Evolutionary conservation across 2,329 filamentous ascomycete genomes (phyloP).

Genomic region (Epichloe brachyelytri): DNA sequence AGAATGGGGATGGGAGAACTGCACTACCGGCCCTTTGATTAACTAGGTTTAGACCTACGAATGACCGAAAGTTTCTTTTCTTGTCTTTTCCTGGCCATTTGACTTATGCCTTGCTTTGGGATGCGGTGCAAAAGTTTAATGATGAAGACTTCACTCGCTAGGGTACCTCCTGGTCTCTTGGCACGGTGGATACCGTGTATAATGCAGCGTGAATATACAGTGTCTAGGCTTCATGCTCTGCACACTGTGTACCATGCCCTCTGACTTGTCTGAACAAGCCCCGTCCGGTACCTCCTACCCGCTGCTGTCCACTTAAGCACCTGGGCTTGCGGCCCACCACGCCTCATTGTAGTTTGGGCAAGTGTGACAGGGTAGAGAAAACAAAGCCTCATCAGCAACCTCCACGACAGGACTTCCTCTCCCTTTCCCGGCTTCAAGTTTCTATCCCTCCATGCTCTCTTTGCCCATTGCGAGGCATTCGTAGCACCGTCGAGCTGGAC

Average conservation of each 20-base stretch:
- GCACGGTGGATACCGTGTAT: too few species aligned
- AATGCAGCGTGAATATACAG: not conserved
- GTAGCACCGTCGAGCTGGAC: constrained; percentile 25
- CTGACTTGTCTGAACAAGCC: not conserved
- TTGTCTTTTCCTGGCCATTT: not conserved
- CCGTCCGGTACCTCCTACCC: constrained; percentile 1
- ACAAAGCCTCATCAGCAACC: constrained; percentile 28
- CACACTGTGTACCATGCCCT: constrained; percentile 2
- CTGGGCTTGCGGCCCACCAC: constrained; percentile 11
- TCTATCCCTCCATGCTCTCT: constrained; percentile 19
- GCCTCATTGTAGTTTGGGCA: constrained; percentile 16
- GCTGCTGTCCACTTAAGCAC: constrained; percentile 3
- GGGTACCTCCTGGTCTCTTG: too few species aligned
- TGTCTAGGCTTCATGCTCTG: not conserved
- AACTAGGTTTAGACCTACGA: too few species aligned
- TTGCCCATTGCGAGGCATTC: constrained; percentile 28
- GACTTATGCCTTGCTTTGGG: not conserved
- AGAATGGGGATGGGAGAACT: too few species aligned
- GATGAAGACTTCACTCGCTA: not conserved
- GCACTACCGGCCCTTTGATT: too few species aligned
- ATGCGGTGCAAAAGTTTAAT: not conserved
- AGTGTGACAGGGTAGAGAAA: constrained; percentile 25
- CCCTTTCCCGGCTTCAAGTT: constrained; percentile 11
- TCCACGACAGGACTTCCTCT: constrained; percentile 16
- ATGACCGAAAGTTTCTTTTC: not conserved